Base-by-base conservation (phyloP, 225 moss, liverwort and hornwort genomes). In the Sphagnum contortum region DNA sequence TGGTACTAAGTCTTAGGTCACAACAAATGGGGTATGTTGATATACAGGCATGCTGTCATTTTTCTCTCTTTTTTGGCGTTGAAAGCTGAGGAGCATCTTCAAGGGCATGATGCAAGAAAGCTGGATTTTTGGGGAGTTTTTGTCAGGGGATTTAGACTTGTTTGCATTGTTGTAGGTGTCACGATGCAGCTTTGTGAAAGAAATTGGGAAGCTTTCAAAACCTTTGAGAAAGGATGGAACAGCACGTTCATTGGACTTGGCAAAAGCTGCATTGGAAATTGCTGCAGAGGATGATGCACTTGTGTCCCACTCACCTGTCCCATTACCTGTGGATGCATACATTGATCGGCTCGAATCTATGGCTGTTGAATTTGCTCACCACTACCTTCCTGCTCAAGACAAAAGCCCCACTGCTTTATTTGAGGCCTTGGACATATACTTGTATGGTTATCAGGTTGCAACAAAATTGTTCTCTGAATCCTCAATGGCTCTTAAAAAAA, bases 211-310 rank as follows among this genome's bases (percentile, higher is more conserved):
- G 60, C 73, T 95, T 65, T 52, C 65, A 11, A 62, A 59, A 12
- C 70, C 70, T 64, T 57, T 67, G 13, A 62, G 14, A 10, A 62
- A 62, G 48, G 48, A 63, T 63, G 77, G 63, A 48, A 64, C 60
- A 44, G 45, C 57, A 55, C 49, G 55, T 64, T 68, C 71, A 48
- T 77, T 88, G 53, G 84, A 95, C 75, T 68, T 95, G 56, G 95
- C 89, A 50, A 82, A 85, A 58, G 90, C 92, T 76, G 86, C 91
- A 55, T 66, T 95, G 58, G 95, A 91, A 72, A 92, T 95, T 76
- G 88, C 95, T 49, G 92, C 95, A 2, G 95, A 95, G 74, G 95
- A 95, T 61, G 95, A 95, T 68, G 95, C 95, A 47, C 77, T 95
- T 4, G 80, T 95, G 44, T 92, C 95, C 50, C 95, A 95, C 75